Evolutionary conservation across 352 stramenopile species (phyloP), one percentile per base, ranked within the genome.

Genomic region (Phytopythium kandeliae): DNA sequence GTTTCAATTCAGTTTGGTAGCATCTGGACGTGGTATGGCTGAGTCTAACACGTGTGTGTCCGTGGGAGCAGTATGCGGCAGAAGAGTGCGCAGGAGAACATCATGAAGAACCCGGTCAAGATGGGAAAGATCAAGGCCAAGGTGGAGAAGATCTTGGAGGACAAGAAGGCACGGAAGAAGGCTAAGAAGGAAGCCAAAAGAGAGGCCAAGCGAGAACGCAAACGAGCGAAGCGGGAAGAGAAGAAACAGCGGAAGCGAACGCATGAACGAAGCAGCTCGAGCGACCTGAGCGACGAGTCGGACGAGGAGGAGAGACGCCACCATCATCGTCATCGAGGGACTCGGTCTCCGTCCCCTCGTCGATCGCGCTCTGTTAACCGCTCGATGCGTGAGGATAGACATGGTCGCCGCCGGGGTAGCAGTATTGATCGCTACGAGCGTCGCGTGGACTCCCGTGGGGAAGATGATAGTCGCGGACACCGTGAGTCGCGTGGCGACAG

Each of bases 41-140:
- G n/a, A n/a, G n/a, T n/a, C n/a, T n/a, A n/a, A 24, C n/a, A 12
- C 31, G 13, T 25, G 38, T 46, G 42, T 42, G 6, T 17, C 21
- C 9, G n/a, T 44, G 13, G n/a, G 13, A 37, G 19, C 24, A 72
- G 64, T n/a, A 90, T 85, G 48, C 72, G 84, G 34, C 83, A 96
- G 76, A 71, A 83, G 62, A 57, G 63, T 58, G 68, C 77, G 71
- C 65, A 77, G 54, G 88, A 88, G 67, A 92, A 73, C 65, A 85
- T 95, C 11, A 51, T 95, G 28, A 96, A 96, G 64, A 89, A 88
- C 56, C 78, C 96, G 8, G 85, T 96, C 36, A 95, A 97, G 58
- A 94, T 92, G 85, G 84, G 72, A 41, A 82, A 68, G 53, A 97
- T 95, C 53, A 86, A 92, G 51, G 79, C 77, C 10, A 54, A 87